These are phyloP conservation scores for Leccinum uliginosum DNA, from an alignment of 768 basidiomycete genomes.

Conservation along the genomic window DNA sequence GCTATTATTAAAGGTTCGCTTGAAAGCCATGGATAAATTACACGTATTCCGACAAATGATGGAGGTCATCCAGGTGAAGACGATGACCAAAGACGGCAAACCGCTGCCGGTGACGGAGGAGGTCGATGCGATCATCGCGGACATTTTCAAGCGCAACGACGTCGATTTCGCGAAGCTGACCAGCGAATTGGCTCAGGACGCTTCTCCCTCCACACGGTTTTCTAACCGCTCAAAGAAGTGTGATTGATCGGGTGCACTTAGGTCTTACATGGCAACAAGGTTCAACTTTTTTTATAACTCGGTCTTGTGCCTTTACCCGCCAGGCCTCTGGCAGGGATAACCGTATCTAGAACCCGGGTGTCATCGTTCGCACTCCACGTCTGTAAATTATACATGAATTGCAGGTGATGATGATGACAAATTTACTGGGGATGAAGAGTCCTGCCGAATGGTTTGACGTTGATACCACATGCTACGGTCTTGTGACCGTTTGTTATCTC, in stretches of 20 bases:
- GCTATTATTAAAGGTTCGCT: slow-evolving; percentile 17
- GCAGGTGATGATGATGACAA: background rate
- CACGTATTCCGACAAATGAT: slow-evolving; percentile 31
- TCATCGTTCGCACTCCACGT: background rate
- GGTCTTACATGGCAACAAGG: background rate
- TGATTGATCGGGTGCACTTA: slow-evolving; percentile 18
- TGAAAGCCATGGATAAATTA: slow-evolving; percentile 27
- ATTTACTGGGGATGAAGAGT: background rate
- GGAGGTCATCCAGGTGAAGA: slow-evolving; percentile 31
- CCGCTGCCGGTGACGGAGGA: slow-evolving; percentile 26
- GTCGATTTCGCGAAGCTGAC: slow-evolving; percentile 30
- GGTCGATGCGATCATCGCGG: slow-evolving; percentile 29
- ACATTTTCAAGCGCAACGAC: slow-evolving; percentile 29
- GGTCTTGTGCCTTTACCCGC: background rate
- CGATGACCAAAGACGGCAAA: slow-evolving; percentile 21
- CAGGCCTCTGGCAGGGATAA: background rate
- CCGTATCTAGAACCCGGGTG: background rate
- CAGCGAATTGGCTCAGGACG: slow-evolving; percentile 17
- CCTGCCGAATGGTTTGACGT: background rate
- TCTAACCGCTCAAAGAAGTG: slow-evolving; percentile 24
- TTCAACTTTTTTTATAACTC: background rate
- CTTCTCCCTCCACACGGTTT: slow-evolving; percentile 21
- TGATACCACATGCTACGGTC: background rate
- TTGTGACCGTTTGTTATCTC: slow-evolving; percentile 12
- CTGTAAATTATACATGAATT: background rate